Base-by-base conservation (phyloP, 495 filamentous ascomycete species). In the Sabuloglossum arenarium region DNA sequence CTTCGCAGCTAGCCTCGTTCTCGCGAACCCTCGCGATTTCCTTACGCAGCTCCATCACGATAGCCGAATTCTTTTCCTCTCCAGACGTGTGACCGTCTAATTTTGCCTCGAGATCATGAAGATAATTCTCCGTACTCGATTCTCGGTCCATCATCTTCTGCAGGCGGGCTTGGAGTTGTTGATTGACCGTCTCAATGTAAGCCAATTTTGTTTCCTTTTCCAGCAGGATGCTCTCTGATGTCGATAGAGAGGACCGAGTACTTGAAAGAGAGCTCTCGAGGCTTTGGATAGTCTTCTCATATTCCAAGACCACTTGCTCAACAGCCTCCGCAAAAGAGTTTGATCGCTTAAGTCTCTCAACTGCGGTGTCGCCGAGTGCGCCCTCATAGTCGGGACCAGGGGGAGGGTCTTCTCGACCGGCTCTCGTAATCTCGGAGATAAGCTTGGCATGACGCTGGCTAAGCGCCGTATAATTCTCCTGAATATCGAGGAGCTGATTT, bases 241-340 rank as follows among this genome's bases (percentile, higher is more conserved):
- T 80, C 14, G 93, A 81, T 31, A 99, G 73, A 11, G 86, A 86
- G 47, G 84, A 74, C 46, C 93, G 78, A 8, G 93, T 97, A 63
- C 80, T 91, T 0, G 93, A 88, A 14, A 99, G 78, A 0, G 88
- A 93, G 42, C 86, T 79, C 70, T 99, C 93, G 27, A 99, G 77
- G 61, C 76, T 84, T 65, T 96, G 87, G 58, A 99, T 97, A 0
- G 91, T 99, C 76, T 94, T 96, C 62, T 99, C 91, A 65, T 99
- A 99, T 64, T 99, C 91, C 19, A 97, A 70, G 16, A 99, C 86
- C 42, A 99, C 86, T 64, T 91, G 84, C 63, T 99, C 93, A 29
- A 96, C 89, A 43, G 88, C 88, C 66, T 91, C 81, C 8, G 90
- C 88, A 68, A 97, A 96, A 9, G 86, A 89, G 62, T 88, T 91